Evolutionary conservation across 73 alveolate species (phyloP), one percentile per base, ranked within the genome.

Genomic region (Paramecium octaurelia): DNA sequence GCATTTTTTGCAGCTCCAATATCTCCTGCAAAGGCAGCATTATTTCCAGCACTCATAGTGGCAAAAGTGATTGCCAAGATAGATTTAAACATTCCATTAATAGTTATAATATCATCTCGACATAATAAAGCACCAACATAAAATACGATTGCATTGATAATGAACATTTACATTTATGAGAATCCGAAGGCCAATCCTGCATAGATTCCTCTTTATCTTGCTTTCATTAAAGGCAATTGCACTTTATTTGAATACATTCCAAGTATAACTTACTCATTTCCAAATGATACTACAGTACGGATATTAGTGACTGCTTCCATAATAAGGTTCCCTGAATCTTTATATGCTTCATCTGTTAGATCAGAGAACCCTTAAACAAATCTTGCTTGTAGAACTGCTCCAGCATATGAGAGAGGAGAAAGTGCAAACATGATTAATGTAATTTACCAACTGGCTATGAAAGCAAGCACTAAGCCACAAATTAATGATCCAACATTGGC

Each of bases 221-320:
- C 29, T 58, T 58, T 8, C 29, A 8, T 10, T 8, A 8, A 58
- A 23, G 77, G 42, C 1, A 23, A 8, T 23, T 9, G 1, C 1
- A 58, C 16, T 58, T 23, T 10, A 10, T 21, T 23, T 23, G 34
- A 23, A 58, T 58, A 58, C 12, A 8, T 8, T 7, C 18, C 18
- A 6, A 27, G 42, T 8, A 58, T 58, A 58, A 58, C 12, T 8
- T 58, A 8, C 12, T 58, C 77, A 58, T 27, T 23, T 8, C 38
- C 10, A 21, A 58, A 58, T 36, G 96, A 69, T n/a, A 92, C 93
- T 42, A 96, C 96, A 3, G 99, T 97, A 85, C 95, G 92, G 58
- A 94, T 93, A 86, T 97, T 97, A 38, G 94, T 69, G 9, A 97
- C 95, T 8, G 95, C 60, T 84, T 97, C 99, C 68, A 58, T 58